phyloP scores from a whole-genome alignment of 371 early-diverging fungal genomes.

The Rhizopus delemar region DNA sequence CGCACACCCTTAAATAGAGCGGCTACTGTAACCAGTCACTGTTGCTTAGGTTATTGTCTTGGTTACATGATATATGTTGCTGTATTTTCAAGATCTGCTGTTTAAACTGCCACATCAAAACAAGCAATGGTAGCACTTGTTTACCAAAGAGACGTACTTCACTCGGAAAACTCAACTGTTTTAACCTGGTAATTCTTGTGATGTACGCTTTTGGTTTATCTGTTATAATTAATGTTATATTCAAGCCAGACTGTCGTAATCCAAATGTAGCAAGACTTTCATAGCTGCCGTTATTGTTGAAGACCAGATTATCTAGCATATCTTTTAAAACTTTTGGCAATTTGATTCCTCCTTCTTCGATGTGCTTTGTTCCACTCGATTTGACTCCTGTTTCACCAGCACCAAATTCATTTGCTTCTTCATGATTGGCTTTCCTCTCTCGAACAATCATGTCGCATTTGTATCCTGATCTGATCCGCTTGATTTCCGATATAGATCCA shows the following conservation, averaged over 20 bases:
- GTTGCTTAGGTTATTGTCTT: not conserved
- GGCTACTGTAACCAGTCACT: not conserved
- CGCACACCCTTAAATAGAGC: no score
- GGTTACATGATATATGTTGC: no score
- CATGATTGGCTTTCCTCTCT: not conserved
- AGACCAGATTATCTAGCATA: constrained; percentile 9
- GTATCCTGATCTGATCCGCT: constrained; percentile 1
- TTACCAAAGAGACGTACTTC: constrained; percentile 2
- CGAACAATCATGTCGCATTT: constrained; percentile 7
- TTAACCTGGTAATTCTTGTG: not conserved
- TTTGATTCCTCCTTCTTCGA: constrained; percentile 12
- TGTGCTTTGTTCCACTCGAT: constrained; percentile 6
- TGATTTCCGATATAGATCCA: not conserved
- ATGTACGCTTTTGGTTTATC: not conserved
- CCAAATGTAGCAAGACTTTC: constrained; percentile 1
- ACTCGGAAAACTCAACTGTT: constrained; percentile 5
- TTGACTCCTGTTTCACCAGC: constrained; percentile 7
- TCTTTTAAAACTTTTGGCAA: constrained; percentile 12
- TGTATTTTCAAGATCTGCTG: no score
- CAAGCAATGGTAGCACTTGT: not conserved
- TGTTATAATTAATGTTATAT: not conserved
- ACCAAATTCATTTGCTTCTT: constrained; percentile 7
- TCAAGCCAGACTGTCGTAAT: constrained; percentile 1
- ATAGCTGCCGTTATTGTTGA: constrained; percentile 7
- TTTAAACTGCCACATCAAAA: not conserved